Conservation (phyloP, 345 rosid genomes). For the Schrenkiella parvula region DNA sequence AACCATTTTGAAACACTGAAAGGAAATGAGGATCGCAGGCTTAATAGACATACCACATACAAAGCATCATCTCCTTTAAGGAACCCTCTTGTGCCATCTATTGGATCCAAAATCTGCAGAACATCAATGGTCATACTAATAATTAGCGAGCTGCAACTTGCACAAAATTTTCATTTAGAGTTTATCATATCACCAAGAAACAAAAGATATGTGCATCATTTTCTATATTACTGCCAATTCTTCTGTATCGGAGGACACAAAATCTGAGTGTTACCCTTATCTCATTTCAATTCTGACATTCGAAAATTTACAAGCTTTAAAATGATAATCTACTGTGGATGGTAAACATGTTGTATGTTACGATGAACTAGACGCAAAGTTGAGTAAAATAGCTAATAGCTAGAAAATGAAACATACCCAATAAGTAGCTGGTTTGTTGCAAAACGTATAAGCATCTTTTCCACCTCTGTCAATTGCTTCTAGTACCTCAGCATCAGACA, state of each 20-base stretch:
- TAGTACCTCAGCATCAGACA: conserved; percentile 58
- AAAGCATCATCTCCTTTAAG: conserved; percentile 67
- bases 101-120: conserved; percentile 80
- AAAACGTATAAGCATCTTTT: conserved; percentile 46
- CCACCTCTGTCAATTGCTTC: conserved; percentile 92
- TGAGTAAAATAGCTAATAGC: not conserved
- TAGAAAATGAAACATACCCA: conserved; percentile 49
- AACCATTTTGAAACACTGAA: not conserved
- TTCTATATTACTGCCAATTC: not conserved
- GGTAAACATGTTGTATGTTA: too few relatives aligned
- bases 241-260: not conserved
- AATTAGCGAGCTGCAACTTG: not conserved
- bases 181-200: not conserved
- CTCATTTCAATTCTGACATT: not conserved
- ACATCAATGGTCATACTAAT: not conserved
- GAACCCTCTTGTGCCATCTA: conserved; percentile 88
- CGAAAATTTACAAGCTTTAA: not conserved
- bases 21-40: not conserved
- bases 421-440: conserved; percentile 69
- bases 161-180: not conserved
- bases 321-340: not conserved
- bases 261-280: not conserved
- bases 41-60: conserved; percentile 62
- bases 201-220: not conserved
- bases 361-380: too few relatives aligned